Base-by-base conservation (phyloP, 768 basidiomycete genomes). In the Calocybe gangraenosa region DNA sequence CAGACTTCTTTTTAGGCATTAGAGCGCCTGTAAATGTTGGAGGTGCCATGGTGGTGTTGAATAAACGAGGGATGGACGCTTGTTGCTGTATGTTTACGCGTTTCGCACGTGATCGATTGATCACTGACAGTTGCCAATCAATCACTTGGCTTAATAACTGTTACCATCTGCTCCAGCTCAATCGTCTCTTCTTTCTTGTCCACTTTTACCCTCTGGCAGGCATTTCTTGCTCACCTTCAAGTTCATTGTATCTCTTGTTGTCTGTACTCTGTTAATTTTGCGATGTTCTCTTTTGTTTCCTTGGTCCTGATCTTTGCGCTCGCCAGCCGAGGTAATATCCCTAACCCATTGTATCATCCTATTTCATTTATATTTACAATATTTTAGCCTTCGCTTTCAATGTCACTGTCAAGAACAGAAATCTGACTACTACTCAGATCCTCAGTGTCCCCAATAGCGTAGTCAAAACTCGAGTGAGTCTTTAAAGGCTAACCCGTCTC, bases 1-100 rank as follows among this genome's bases (percentile, higher is more conserved):
- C 84, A 2, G 68, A 68, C 61, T 86, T 86, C 65, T 82, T 85
- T 65, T 86, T 85, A n/a, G 74, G 56, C 48, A 69, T 72, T 20
- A 84, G 71, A 20, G 76, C 61, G 37, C 83, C 83, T 32, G 75
- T 56, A 57, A 66, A 82, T 25, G 62, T 48, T 46, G 66, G 45
- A 28, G 68, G 67, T 32, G 73, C 61, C 75, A 77, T 79, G 61
- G 50, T 54, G 61, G 62, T 54, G 42, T 52, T 22, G 48, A 59
- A 47, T 50, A 53, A 61, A 66, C 54, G 51, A 56, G 58, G 52
- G 60, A 55, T 55, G 58, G 25, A 52, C 54, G 34, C 6, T 3
- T 46, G 47, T 50, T 51, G 47, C 34, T 22, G 8, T 28, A 46
- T 56, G 48, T 57, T 52, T 54, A 59, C 58, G 58, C 62, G 64